These are phyloP conservation scores for Diversispora epigaea DNA, from an alignment of 192 early-diverging fungal genomes.

Conservation along the genomic window DNA sequence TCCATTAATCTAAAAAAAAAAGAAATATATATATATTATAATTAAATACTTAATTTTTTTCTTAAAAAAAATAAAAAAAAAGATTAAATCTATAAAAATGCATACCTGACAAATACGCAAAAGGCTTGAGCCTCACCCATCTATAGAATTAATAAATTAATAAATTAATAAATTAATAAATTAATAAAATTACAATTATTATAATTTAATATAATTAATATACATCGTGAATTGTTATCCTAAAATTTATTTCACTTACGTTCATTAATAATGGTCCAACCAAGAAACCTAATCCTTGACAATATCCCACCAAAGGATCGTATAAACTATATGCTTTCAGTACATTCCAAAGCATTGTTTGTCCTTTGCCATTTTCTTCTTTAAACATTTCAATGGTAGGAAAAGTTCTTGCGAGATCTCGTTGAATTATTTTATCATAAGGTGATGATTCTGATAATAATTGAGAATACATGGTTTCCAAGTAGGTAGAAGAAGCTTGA, in stretches of 20 bases:
- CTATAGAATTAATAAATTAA: conserved; percentile 41
- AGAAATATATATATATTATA: neutral
- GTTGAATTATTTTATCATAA: conserved; percentile 87
- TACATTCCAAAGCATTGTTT: conserved; percentile 82
- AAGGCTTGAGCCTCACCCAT: conserved; percentile 96
- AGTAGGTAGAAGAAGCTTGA: conserved; percentile 72
- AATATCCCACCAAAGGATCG: conserved; percentile 94
- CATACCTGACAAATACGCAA: conserved; percentile 81
- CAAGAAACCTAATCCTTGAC: conserved; percentile 95
- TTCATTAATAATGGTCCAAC: conserved; percentile 90
- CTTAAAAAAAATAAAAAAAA: neutral
- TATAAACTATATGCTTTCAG: conserved; percentile 93
- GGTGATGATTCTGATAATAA: conserved; percentile 72
- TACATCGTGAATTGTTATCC: neutral
- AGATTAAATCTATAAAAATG: neutral
- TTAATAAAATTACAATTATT: neutral
- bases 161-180: neutral
- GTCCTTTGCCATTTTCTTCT: conserved; percentile 78
- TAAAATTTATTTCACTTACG: conserved; percentile 49
- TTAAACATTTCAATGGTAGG: conserved; percentile 86
- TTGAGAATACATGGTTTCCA: conserved; percentile 81
- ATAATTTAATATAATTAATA: neutral
- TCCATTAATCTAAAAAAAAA: conserved; percentile 70
- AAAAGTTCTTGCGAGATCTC: conserved; percentile 92
- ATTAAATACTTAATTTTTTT: too few relatives aligned